Base-by-base conservation (phyloP, 2,329 filamentous ascomycete species). In the Aspergillus pseudoviridinutans region DNA sequence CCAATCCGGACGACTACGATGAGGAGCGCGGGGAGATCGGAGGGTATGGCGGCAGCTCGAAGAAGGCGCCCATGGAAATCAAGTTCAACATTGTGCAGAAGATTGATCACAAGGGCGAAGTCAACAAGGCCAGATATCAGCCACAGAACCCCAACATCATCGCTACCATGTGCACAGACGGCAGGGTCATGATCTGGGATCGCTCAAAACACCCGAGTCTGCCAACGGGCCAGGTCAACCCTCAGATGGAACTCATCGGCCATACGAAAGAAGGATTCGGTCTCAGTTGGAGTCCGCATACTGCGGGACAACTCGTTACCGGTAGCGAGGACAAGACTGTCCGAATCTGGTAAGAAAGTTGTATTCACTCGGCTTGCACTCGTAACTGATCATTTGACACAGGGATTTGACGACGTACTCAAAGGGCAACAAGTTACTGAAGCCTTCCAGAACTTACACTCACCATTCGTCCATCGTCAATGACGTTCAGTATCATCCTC, bases 71-170 rank as follows among this genome's bases (percentile, higher is more conserved):
- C 46, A 88, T 79, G 70, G 78, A 80, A 61, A 85, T 97, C 74
- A 92, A 90, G 69, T 96, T 96, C 80, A 89, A 89, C 63, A 90
- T 99, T 68, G 88, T 94, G 53, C 94, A 99, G 76, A 94, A 90
- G 76, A 99, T 99, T 72, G 90, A 96, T 73, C 94, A 99, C 73
- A 92, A 92, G 17, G 90, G 91, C 62, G 94, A 99, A 75, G 92
- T 99, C 72, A 99, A 99, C 82, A 99, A 97, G 80, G 95, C 94
- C 17, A 88, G 94, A 65, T 97, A 97, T 72, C 92, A 97, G 76
- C 94, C 94, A 12, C 93, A 97, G 74, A 99, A 99, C 70, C 92
- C 93, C 4, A 92, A 99, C 69, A 87, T 99, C 57, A 95, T 99
- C 67, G 94, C 94, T 3, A 97, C 94, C 0, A 87, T 97, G 77